Conservation (phyloP, 192 early-diverging fungal genomes). For the Coemansia sp. region DNA sequence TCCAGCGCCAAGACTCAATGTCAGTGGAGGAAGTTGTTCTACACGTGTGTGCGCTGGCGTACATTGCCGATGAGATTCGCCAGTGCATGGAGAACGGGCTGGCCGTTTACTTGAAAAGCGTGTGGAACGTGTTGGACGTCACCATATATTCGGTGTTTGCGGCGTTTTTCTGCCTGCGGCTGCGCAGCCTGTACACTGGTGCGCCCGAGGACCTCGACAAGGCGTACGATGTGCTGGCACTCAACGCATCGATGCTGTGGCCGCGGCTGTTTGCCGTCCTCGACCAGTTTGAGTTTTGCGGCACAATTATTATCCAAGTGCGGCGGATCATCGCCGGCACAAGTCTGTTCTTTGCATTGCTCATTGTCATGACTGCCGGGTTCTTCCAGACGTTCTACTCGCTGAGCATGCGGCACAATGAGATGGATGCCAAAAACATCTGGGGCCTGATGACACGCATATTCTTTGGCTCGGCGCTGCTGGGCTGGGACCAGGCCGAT, state of each 20-base stretch:
- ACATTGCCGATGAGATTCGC: slow-evolving; percentile 45
- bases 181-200: slow-evolving; percentile 34
- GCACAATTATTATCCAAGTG: slow-evolving; percentile 45
- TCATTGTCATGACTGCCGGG: slow-evolving; percentile 37
- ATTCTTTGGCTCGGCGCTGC: slow-evolving; percentile 39
- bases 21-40: slow-evolving; percentile 20
- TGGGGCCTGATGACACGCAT: slow-evolving; percentile 43
- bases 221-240: slow-evolving; percentile 39
- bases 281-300: slow-evolving; percentile 46
- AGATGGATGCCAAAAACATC: slow-evolving; percentile 23
- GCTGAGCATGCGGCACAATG: slow-evolving; percentile 36
- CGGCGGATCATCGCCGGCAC: slow-evolving; percentile 35
- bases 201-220: slow-evolving; percentile 30
- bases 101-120: slow-evolving; percentile 37
- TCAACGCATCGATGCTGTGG: slow-evolving; percentile 47
- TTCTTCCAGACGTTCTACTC: slow-evolving; percentile 47
- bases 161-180: slow-evolving; percentile 30
- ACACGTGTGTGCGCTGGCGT: slow-evolving; percentile 29
- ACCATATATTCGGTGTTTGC: slow-evolving; percentile 32
- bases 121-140: slow-evolving; percentile 41
- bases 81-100: slow-evolving; percentile 37
- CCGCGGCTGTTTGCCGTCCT: slow-evolving; percentile 40
- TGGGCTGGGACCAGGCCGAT: slow-evolving; percentile 43
- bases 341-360: slow-evolving; percentile 41
- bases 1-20: slow-evolving; percentile 18